These are phyloP conservation scores for Xylaria palmicola DNA, from an alignment of 495 filamentous ascomycete species.

Conservation along the genomic window DNA sequence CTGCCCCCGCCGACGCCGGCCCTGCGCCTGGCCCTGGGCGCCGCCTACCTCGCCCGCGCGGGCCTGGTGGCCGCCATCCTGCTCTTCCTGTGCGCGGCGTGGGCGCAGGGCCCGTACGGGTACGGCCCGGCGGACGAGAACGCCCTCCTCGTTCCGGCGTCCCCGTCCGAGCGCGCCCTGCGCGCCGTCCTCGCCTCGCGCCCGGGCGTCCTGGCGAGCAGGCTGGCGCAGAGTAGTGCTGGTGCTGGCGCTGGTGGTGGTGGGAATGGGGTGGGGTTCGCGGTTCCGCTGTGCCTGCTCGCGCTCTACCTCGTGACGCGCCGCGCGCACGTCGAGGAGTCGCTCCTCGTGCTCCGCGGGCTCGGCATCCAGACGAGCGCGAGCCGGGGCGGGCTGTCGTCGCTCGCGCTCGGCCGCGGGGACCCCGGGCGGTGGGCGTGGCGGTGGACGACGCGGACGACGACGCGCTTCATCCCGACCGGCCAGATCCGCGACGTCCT, in stretches of 20 bases:
- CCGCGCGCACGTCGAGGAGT: conserved; percentile 66
- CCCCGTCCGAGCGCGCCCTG: conserved; percentile 7
- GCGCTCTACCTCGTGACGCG: conserved; percentile 37
- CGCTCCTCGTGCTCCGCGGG: conserved; percentile 81
- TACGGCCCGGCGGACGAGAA: not conserved
- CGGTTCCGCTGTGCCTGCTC: conserved; percentile 1
- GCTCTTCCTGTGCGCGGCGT: conserved; percentile 36
- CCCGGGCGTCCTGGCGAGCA: conserved; percentile 41
- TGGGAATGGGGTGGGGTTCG: no score
- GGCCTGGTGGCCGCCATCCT: conserved; percentile 32
- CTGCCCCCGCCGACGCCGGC: conserved; percentile 57
- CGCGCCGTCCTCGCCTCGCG: conserved; percentile 14
- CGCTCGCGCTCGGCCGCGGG: no score
- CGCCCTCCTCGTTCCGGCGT: not conserved
- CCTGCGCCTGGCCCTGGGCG: conserved; percentile 52
- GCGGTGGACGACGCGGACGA: no score
- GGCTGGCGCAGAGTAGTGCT: no score
- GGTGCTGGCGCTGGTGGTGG: no score
- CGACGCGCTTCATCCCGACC: conserved; percentile 90
- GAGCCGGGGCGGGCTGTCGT: conserved; percentile 58
- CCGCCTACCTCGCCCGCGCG: conserved; percentile 50
- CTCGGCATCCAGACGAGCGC: conserved; percentile 89
- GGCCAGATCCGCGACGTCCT: conserved; percentile 87
- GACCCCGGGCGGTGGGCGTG: no score
- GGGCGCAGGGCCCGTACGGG: conserved; percentile 24